Evolutionary conservation across 495 filamentous ascomycete species (phyloP), one percentile per base, ranked within the genome.

Genomic region (Aspergillus affinis): DNA sequence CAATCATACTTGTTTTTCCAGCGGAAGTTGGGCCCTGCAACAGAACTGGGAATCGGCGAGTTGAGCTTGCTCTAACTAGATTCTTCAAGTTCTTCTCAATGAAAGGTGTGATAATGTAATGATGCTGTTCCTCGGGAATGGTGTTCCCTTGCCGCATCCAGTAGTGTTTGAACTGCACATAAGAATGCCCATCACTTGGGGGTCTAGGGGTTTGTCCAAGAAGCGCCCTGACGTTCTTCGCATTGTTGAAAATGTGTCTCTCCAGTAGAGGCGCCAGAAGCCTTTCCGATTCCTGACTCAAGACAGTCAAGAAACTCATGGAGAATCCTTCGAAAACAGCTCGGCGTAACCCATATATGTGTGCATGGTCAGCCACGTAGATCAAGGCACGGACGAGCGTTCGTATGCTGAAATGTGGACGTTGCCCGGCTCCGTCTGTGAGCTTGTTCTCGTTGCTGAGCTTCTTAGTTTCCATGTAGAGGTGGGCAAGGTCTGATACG

Each of bases 1-100:
- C 93, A 54, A 99, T 93, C 95, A 99, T 97, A 69, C 93, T 97
- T 0, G 95, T 99, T 74, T 99, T 99, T 57, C 95, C 95, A 32
- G 92, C 87, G 44, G 94, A 98, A 0, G 95, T 99, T 21, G 95
- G 95, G 6, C 95, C 95, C 69, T 99, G 95, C 18, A 99, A 86
- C n/a, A 99, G 78, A 48, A 99, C 89, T 13, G 95, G 95, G 71
- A 95, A 98, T 57, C 89, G 85, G 32, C 92, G 83, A 8, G 93
- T 97, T 0, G 93, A 96, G 48, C 89, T 91, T 20, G 95, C 95
- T 65, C 95, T 81, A 23, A 97, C 91, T 17, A 99, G 75, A 65
- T 98, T 99, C 63, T 96, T 84, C 56, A 99, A 80, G 64, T 99
- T 99, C 54, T 89, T 87, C 72, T 93, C 89, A 27, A 99, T 88